A percentile compares a stretch with the other conserved stretches of the same genome.
Conservation (phyloP, 805 yeast species). For the Wickerhamiella kurtzmanii region DNA sequence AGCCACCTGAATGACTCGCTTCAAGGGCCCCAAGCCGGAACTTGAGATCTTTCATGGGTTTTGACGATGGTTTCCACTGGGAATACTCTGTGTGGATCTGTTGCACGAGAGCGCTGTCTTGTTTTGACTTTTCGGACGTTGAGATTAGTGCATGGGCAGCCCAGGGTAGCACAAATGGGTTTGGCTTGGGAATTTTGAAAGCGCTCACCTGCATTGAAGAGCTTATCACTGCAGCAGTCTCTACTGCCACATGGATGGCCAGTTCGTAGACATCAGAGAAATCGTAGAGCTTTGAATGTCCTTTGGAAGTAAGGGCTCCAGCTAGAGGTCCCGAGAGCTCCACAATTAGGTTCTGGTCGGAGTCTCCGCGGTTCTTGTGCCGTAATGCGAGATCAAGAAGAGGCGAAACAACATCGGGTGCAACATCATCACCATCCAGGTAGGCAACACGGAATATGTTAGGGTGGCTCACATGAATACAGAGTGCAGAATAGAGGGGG, state of each 20-base stretch:
- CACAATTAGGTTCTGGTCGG: slow-evolving; percentile 75
- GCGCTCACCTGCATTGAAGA: slow-evolving; percentile 1
- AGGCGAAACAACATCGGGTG: slow-evolving; percentile 67
- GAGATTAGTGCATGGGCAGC: slow-evolving; percentile 70
- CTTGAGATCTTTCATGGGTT: slow-evolving; percentile 69
- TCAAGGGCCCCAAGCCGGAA: slow-evolving; percentile 52
- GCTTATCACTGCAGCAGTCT: slow-evolving; percentile 36
- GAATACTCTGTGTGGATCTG: slow-evolving; percentile 59
- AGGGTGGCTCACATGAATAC: slow-evolving; percentile 76
- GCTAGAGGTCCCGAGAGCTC: slow-evolving; percentile 71
- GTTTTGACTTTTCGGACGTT: slow-evolving; percentile 37
- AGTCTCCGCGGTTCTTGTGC: slow-evolving; percentile 59
- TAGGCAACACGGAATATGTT: slow-evolving; percentile 80
- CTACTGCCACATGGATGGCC: slow-evolving; percentile 61
- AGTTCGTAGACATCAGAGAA: slow-evolving; percentile 73
- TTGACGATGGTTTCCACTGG: slow-evolving; percentile 76
- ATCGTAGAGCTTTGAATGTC: slow-evolving; percentile 81
- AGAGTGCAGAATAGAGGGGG: slow-evolving; percentile 78
- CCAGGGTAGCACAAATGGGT: slow-evolving; percentile 88
- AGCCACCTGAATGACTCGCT: slow-evolving; percentile 12
- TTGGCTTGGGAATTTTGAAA: slow-evolving; percentile 45
- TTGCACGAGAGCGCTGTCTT: slow-evolving; percentile 42
- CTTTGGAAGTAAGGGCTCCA: slow-evolving; percentile 89
- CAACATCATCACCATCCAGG: slow-evolving; percentile 64
- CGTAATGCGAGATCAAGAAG: slow-evolving; percentile 62